Conservation (phyloP, 164 flowering plant genomes). For the Vitis rotundifolia region DNA sequence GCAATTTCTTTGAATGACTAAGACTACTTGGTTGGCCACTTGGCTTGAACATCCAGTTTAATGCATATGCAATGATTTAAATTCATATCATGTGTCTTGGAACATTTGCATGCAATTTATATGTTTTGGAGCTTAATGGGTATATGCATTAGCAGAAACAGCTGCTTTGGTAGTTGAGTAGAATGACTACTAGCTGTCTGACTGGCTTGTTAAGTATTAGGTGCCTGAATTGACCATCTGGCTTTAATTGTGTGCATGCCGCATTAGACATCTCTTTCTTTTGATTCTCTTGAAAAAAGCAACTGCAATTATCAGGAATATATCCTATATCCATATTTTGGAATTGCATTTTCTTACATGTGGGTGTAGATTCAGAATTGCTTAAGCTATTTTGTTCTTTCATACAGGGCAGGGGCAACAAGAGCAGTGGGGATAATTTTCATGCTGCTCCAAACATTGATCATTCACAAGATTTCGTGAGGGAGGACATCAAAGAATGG, state of each 20-base stretch:
- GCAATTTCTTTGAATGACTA: background rate
- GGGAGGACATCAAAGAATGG: constrained; percentile 94
- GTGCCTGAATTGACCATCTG: no score
- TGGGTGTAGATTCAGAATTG: background rate
- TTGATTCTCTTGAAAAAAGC: background rate
- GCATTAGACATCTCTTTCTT: no score
- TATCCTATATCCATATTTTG: no score
- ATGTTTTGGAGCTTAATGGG: background rate
- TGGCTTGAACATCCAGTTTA: background rate
- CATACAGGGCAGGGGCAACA: constrained; percentile 92
- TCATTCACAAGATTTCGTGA: constrained; percentile 97
- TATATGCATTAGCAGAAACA: background rate
- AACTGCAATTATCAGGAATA: background rate
- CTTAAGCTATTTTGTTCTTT: background rate
- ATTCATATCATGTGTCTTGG: no score
- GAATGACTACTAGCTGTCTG: no score
- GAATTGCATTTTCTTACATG: background rate
- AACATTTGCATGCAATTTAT: background rate
- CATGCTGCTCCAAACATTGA: constrained; percentile 99
- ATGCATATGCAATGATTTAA: background rate
- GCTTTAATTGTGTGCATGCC: no score
- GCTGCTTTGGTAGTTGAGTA: no score
- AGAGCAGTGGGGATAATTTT: constrained; percentile 95
- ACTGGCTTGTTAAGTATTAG: no score
- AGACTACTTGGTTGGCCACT: background rate